Base-by-base conservation (phyloP, 371 early-diverging fungal species). In the Dichotomocladium elegans region DNA sequence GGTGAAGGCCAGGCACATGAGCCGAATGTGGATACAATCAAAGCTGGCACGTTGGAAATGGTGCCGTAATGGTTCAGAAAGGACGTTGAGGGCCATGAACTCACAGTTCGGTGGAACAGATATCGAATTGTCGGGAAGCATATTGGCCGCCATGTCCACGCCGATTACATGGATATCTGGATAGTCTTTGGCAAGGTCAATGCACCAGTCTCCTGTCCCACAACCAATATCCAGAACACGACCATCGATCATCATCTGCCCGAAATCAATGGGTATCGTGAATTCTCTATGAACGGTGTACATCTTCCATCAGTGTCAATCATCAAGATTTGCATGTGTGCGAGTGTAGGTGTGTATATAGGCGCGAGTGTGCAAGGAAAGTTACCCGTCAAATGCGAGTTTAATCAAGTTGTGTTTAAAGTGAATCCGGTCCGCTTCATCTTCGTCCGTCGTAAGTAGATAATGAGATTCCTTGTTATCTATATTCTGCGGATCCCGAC, bases 131-230 rank as follows among this genome's bases (percentile, higher is more conserved):
- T 61, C 64, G 27, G 69, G 62, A 41, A 68, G 61, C 46, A 58
- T 53, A 41, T 53, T 40, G 11, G 55, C 60, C 28, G 47, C 51
- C 35, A 45, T 50, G 35, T 71, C 71, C 2, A 67, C 33, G 19
- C 72, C 72, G 25, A 63, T 53, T 15, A 67, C 60, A 17, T 37
- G 37, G 9, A 61, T 42, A 51, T 48, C 47, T 3, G 63, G 68
- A 47, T 56, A 60, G 9, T 53, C 46, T 34, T 63, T 48, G 10
- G 63, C 58, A 31, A 64, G 53, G 37, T 72, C 72, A 35, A 75
- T 47, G 26, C 67, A 62, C 72, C 72, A 75, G 10, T 54, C 42
- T 17, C 76, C 76, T 10, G 72, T 57, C 17, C 76, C 76, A 59
- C 76, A 75, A 17, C 70, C 72, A 25, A 71, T 54, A 45, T 74